Base-by-base conservation (phyloP, 805 yeast species). In the Cyberlindnera bimundalis region DNA sequence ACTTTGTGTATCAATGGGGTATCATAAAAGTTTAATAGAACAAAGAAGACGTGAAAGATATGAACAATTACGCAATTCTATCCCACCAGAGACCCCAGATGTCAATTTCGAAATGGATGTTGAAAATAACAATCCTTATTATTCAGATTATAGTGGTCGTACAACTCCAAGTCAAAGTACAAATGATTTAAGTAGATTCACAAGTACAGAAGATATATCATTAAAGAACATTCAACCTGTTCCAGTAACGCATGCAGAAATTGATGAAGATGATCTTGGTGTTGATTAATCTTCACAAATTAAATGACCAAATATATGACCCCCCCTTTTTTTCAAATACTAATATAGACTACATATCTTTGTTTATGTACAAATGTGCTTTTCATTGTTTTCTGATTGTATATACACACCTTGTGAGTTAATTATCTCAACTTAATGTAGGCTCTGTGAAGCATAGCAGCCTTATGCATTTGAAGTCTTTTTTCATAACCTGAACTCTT, bases 401-500 rank as follows among this genome's bases (percentile, higher is more conserved):
- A n/a, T n/a, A n/a, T n/a, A n/a, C n/a, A n/a, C n/a, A n/a, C n/a
- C n/a, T n/a, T n/a, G n/a, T n/a, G n/a, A n/a, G 25, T 23, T 23
- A 11, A 12, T 40, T 34, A 66, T 48, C 59, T 66, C 42, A 73
- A 55, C 55, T 68, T 75, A 50, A 84, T 72, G 61, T 79, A 85
- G 38, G 96, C 81, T 78, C 97, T 83, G 66, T 87, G 89, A 34
- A 88, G 79, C 60, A 89, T 80, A 33, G 97, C 96, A 45, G 78
- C 68, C 66, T 82, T 87, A 66, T 91, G 98, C 72, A 85, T 78
- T 56, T 78, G 81, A 39, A 78, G 76, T 65, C 82, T 79, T 70
- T 85, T 89, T 48, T 88, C 97, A 63, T 78, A 85, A 17, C 93
- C 89, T 25, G 89, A 72, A 30, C 91, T 78, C 56, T 78, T 80